Conservation (phyloP, 106 monocot species). For the Triglochin maritima region DNA sequence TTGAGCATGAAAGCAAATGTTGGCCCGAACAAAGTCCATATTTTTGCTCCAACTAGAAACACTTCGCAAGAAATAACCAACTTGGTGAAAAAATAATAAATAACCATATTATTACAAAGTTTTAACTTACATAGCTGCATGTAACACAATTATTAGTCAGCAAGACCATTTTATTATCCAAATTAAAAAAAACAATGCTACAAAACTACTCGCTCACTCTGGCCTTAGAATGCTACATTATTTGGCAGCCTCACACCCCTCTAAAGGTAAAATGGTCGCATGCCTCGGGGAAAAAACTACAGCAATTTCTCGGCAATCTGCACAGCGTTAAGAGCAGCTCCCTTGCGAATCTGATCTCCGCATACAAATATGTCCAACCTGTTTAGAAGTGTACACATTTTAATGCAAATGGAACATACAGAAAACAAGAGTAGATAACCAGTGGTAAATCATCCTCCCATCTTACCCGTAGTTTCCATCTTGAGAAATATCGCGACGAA, state of each 20-base stretch:
- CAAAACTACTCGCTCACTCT: neutral
- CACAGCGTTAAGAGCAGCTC: slow-evolving; percentile 90
- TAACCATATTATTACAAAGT: no score
- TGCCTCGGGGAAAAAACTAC: slow-evolving; percentile 4
- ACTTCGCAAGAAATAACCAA: no score
- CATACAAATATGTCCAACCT: slow-evolving; percentile 97
- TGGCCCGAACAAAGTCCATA: no score
- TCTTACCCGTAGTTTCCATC: slow-evolving; percentile 79
- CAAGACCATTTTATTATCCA: no score
- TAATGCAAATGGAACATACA: neutral
- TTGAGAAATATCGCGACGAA: slow-evolving; percentile 78
- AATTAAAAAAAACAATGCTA: no score
- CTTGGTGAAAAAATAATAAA: no score
- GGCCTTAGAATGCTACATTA: neutral
- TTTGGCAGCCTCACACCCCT: neutral
- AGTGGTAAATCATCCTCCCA: neutral
- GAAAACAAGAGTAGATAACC: neutral
- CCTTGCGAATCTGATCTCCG: slow-evolving; percentile 99
- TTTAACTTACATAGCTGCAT: no score
- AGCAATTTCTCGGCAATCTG: slow-evolving; percentile 95
- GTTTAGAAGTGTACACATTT: neutral
- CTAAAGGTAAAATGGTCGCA: neutral
- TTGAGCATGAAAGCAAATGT: no score
- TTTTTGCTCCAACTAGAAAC: no score
- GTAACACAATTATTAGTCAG: no score